These are phyloP conservation scores for Coemansia sp. DNA, from an alignment of 192 early-diverging fungal species.

Conservation along the genomic window DNA sequence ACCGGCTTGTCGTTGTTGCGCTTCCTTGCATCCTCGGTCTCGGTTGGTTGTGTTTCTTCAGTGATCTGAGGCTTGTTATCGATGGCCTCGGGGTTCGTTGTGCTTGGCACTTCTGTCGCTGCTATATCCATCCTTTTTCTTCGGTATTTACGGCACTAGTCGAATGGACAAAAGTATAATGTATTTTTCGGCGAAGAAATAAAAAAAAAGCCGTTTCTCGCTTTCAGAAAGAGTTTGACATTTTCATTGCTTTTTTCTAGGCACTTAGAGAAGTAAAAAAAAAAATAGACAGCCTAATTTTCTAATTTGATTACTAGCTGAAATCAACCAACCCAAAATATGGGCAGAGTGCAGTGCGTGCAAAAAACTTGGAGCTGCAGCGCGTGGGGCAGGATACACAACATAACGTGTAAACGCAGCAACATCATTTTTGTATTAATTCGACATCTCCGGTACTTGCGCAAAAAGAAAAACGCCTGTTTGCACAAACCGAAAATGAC, in stretches of 20 bases:
- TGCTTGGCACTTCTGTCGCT: background rate
- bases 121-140: background rate
- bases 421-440: no score
- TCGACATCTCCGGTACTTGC: no score
- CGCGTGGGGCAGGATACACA: no score
- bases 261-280: background rate
- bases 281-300: background rate
- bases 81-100: background rate
- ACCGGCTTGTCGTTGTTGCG: conserved; percentile 50
- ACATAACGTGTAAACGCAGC: no score
- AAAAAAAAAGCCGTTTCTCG: no score
- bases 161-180: background rate
- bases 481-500: conserved; percentile 4
- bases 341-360: background rate
- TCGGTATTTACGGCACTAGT: background rate
- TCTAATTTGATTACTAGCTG: background rate
- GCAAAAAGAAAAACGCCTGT: background rate
- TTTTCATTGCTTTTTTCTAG: background rate
- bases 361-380: no score
- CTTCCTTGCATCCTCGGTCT: conserved; percentile 11
- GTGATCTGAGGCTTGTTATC: background rate
- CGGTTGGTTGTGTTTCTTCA: background rate
- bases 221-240: no score
- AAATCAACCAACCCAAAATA: no score
- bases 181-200: background rate